Percentiles rank a stretch among this genome's conserved stretches.
Evolutionary conservation across 2,329 filamentous ascomycete genomes (phyloP).

Genomic region (Colletotrichum ledebouriae): DNA sequence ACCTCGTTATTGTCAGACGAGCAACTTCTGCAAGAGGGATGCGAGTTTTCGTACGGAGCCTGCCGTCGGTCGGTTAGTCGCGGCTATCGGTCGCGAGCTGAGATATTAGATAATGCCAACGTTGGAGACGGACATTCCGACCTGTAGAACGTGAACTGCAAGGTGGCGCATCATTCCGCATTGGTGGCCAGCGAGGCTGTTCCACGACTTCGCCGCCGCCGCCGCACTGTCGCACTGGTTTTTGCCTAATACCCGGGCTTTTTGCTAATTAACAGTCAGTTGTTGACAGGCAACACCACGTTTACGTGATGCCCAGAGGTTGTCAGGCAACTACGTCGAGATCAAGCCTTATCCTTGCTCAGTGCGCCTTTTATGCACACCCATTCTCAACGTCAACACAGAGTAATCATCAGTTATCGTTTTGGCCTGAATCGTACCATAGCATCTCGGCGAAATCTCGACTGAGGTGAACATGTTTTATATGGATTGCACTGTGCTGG

Average conservation of each 20-base stretch:
- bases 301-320: neutral
- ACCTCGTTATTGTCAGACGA: constrained; percentile 13
- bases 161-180: neutral
- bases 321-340: neutral
- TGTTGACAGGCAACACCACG: no score
- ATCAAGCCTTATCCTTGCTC: neutral
- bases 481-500: neutral
- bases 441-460: neutral
- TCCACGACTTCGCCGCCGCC: neutral
- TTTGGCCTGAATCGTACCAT: neutral
- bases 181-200: neutral
- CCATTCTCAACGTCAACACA: neutral
- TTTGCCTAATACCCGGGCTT: neutral
- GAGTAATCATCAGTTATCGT: neutral
- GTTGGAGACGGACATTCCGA: neutral
- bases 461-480: neutral
- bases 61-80: constrained; percentile 5
- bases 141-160: neutral
- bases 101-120: constrained; percentile 13
- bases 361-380: neutral
- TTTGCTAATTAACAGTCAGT: no score
- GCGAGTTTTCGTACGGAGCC: constrained; percentile 1
- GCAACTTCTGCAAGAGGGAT: constrained; percentile 18
- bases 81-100: constrained; percentile 7
- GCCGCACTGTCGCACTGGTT: neutral